Evolutionary conservation across 2,329 filamentous ascomycete genomes (phyloP).

Genomic region (Cladophialophora bantiana): DNA sequence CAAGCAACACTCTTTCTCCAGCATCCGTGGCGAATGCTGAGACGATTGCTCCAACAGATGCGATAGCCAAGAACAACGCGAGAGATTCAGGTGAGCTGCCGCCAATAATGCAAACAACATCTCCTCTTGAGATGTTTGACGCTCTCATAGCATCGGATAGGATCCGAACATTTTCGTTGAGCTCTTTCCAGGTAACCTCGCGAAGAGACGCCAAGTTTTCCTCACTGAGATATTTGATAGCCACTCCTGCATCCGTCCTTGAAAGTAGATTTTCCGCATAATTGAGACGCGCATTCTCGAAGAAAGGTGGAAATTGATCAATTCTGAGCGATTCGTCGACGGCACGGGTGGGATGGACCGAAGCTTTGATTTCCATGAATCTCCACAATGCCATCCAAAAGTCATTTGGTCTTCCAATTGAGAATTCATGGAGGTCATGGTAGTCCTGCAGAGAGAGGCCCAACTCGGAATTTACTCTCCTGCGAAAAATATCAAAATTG

Average conservation of each 20-base stretch:
- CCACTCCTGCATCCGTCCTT: constrained; percentile 4
- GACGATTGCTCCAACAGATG: constrained; percentile 23
- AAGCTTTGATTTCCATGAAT: constrained; percentile 46
- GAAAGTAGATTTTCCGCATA: constrained; percentile 43
- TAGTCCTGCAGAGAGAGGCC: constrained; percentile 31
- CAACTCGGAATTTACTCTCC: not conserved
- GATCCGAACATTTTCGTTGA: constrained; percentile 41
- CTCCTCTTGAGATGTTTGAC: constrained; percentile 47
- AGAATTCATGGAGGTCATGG: constrained; percentile 50
- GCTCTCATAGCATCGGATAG: constrained; percentile 48
- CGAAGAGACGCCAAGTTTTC: not conserved
- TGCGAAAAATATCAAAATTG: constrained; percentile 13
- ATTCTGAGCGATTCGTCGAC: constrained; percentile 48
- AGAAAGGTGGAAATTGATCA: constrained; percentile 49
- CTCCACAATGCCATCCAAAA: constrained; percentile 52
- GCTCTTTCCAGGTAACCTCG: constrained; percentile 17
- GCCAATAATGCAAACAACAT: constrained; percentile 43
- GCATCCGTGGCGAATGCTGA: constrained; percentile 23
- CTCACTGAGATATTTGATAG: constrained; percentile 16
- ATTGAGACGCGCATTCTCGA: constrained; percentile 46
- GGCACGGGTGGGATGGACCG: constrained; percentile 44
- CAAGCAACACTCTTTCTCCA: constrained; percentile 44
- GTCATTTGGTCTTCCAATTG: constrained; percentile 47
- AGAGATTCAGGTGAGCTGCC: constrained; percentile 15
- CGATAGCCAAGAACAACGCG: constrained; percentile 18